phyloP scores from a whole-genome alignment of 1,139 yeast species.

The Hyphopichia fennica region DNA sequence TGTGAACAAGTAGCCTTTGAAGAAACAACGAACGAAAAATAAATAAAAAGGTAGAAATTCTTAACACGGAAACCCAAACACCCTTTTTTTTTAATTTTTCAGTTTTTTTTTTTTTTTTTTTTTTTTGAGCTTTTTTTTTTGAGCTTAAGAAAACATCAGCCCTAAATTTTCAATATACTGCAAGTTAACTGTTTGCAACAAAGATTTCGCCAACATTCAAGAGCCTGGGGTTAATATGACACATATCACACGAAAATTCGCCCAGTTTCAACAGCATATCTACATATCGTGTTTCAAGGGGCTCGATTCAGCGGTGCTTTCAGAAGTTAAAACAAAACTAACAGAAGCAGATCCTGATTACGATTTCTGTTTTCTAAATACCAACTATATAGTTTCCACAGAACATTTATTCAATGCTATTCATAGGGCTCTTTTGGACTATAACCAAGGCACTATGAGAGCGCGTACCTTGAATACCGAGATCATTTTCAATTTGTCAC shows the following conservation, averaged over 20 bases:
- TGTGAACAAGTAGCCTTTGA: neutral
- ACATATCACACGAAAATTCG: constrained; percentile 20
- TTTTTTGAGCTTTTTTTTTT: neutral
- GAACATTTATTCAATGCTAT: constrained; percentile 38
- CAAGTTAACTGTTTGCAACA: no score
- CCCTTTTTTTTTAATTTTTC: neutral
- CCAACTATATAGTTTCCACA: constrained; percentile 34
- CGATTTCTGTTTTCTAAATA: constrained; percentile 42
- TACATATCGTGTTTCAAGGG: constrained; percentile 24
- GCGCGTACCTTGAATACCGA: constrained; percentile 46
- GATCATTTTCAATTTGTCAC: constrained; percentile 41
- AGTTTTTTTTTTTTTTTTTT: neutral
- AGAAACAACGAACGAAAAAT: neutral
- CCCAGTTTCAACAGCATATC: constrained; percentile 27
- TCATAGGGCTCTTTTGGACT: constrained; percentile 35
- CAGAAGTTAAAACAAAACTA: constrained; percentile 28
- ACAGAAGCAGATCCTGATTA: constrained; percentile 31
- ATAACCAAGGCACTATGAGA: constrained; percentile 24
- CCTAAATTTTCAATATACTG: no score
- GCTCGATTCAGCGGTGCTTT: constrained; percentile 18
- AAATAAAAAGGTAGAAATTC: no score
- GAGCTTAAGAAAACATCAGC: no score
- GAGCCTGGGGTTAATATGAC: no score
- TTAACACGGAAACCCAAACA: neutral
- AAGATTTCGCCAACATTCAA: no score